Percentiles rank a stretch among this genome's conserved stretches.
Conservation (phyloP, 805 yeast genomes). For the Brettanomyces nanus region DNA sequence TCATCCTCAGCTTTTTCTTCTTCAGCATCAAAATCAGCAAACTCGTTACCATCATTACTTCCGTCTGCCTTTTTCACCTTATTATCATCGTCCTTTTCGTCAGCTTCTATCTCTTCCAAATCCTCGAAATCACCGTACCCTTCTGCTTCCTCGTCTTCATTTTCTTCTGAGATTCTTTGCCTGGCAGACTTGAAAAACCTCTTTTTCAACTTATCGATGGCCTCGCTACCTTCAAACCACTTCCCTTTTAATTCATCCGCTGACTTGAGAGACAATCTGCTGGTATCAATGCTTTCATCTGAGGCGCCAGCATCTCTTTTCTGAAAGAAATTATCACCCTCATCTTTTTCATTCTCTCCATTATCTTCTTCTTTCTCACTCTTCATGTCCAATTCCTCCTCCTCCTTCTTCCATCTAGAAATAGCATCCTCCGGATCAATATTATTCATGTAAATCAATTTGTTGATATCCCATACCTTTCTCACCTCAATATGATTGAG, state of each 20-base stretch:
- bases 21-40: slow-evolving; percentile 25
- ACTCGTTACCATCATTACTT: slow-evolving; percentile 29
- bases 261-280: slow-evolving; percentile 7
- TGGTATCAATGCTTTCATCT: slow-evolving; percentile 32
- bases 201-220: slow-evolving; percentile 32
- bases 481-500: slow-evolving; percentile 43
- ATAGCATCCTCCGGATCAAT: slow-evolving; percentile 67
- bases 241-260: slow-evolving; percentile 37
- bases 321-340: slow-evolving; percentile 41
- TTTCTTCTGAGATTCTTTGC: slow-evolving; percentile 25
- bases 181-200: slow-evolving; percentile 51
- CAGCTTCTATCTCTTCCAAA: slow-evolving; percentile 24
- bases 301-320: slow-evolving; percentile 33
- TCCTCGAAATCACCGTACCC: slow-evolving; percentile 32
- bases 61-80: slow-evolving; percentile 18
- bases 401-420: slow-evolving; percentile 59
- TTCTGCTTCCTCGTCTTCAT: slow-evolving; percentile 22
- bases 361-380: not conserved
- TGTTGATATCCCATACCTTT: slow-evolving; percentile 71
- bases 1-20: slow-evolving; percentile 31
- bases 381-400: slow-evolving; percentile 27
- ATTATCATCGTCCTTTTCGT: slow-evolving; percentile 23
- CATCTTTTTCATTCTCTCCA: slow-evolving; percentile 27
- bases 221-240: slow-evolving; percentile 32
- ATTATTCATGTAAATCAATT: slow-evolving; percentile 71